Base-by-base conservation (phyloP, 176 grass and related monocot species). In the Eleusine indica region DNA sequence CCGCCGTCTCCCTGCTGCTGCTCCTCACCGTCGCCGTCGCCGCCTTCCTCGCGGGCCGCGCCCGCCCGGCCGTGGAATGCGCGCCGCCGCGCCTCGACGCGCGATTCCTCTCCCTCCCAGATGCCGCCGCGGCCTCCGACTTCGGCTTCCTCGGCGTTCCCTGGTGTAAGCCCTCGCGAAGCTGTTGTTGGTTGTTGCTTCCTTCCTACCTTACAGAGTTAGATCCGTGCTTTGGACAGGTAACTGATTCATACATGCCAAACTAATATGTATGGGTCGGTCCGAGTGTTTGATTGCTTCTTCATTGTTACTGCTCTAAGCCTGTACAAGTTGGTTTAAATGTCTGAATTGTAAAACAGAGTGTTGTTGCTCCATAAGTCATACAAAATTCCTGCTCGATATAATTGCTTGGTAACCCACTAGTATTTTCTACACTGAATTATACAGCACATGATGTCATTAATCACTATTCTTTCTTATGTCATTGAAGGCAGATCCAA, bases 141-240 rank as follows among this genome's bases (percentile, higher is more conserved):
- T 98, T 98, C 32, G 96, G 93, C 17, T 88, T 87, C 70, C 91
- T 98, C 86, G 96, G 96, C 66, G 96, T 95, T 35, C 96, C 96
- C 19, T 91, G 87, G 93, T 98, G 96, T 97, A 97, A 88, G 94
- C 79, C 38, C 70, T 87, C 18, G 17, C 48, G 62, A 70, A 28
- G 11, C 48, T 47, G 2, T 61, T 61, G 18, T 18, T 58, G 4
- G 48, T 51, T 3, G 29, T 65, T 73, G 9, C 17, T 52, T 19
- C 15, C 14, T 48, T 39, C 4, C 48, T 60, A 21, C 4, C 25
- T 39, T 14, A 28, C 10, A 12, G 61, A 6, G 9, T 68, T 19
- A 60, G 77, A 86, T 86, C 84, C 37, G 16, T 40, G 3, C 76
- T 73, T 73, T 51, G 18, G 2, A 22, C 43, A 53, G 25, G 38